Base-by-base conservation (phyloP, 164 flowering plant species). In the Magnolia sinica region DNA sequence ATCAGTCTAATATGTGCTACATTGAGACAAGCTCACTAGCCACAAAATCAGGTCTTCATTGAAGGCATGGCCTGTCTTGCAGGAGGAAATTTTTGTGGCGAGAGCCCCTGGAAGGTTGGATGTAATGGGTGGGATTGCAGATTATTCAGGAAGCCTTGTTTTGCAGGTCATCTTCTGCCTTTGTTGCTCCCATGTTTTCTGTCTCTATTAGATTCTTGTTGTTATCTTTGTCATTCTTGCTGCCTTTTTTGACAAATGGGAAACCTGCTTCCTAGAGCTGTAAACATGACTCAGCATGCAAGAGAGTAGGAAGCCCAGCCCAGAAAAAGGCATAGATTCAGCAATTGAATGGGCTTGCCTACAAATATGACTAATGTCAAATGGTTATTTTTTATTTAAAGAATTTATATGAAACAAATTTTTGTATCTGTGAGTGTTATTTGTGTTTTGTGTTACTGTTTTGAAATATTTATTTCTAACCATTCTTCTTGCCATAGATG, bases 21-120 rank as follows among this genome's bases (percentile, higher is more conserved):
- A 37, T 37, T 37, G 45, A 37, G 45, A 37, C 45, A 37, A 37
- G 5, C 45, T 37, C 45, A 37, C 45, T 37, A 37, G 45, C 45
- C 61, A 10, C 61, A 11, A 5, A 29, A 13, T 24, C 18, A 14
- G 16, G n/a, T 68, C 8, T 68, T 68, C 29, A 68, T 8, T 68
- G 45, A 5, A 22, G 18, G 24, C 4, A 49, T n/a, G 16, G 29
- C n/a, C 11, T 79, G 1, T 73, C n/a, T 77, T 74, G 52, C 81
- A 96, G 99, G 98, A 91, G 70, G 98, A 96, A 31, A 89, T 96
- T 19, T 89, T 81, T 86, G 95, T 94, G 61, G 79, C 98, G 76
- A 90, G 99, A 85, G 99, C 99, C 64, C 99, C 98, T 80, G 99
- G 99, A 81, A 89, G 99, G 85, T 86, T 96, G 87, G 99, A 96